Percentiles rank a stretch among this genome's conserved stretches.
Evolutionary conservation across 148 eudicot genomes (phyloP).

Genomic region (Cornus florida): DNA sequence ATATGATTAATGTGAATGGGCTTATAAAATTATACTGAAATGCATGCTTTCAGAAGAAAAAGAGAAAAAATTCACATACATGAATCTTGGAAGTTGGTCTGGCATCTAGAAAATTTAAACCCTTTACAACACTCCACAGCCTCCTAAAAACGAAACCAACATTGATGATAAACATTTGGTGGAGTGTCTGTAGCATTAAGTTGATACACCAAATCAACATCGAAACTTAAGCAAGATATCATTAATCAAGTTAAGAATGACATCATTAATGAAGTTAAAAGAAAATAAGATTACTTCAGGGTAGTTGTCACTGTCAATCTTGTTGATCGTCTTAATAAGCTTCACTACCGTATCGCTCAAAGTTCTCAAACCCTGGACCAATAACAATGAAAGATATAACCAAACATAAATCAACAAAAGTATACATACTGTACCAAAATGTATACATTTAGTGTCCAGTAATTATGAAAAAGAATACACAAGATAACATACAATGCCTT

Average conservation of each 20-base stretch:
- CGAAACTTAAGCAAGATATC: neutral
- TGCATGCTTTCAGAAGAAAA: neutral
- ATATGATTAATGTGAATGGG: slow-evolving; percentile 1
- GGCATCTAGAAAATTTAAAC: slow-evolving; percentile 92
- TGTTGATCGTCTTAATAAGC: slow-evolving; percentile 75
- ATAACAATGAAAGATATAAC: neutral
- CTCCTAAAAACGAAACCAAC: slow-evolving; percentile 97
- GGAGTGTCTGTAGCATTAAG: slow-evolving; percentile 58
- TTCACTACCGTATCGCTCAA: slow-evolving; percentile 85
- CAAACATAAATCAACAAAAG: slow-evolving; percentile 7
- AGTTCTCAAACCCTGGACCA: slow-evolving; percentile 76
- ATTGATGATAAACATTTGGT: slow-evolving; percentile 97
- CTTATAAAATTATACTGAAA: neutral
- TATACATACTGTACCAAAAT: neutral
- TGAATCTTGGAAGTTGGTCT: slow-evolving; percentile 88
- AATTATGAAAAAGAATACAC: neutral
- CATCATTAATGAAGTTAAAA: too few relatives aligned
- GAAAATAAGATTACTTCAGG: slow-evolving; percentile 68
- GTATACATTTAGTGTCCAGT: neutral
- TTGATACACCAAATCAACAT: neutral
- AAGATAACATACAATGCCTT: slow-evolving; percentile 78
- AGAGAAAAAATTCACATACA: slow-evolving; percentile 19
- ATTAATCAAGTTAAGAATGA: neutral
- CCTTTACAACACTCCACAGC: slow-evolving; percentile 85
- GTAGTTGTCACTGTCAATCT: slow-evolving; percentile 95